Evolutionary conservation across 306 rosid species (phyloP).

Genomic region (Mimosa pudica): DNA sequence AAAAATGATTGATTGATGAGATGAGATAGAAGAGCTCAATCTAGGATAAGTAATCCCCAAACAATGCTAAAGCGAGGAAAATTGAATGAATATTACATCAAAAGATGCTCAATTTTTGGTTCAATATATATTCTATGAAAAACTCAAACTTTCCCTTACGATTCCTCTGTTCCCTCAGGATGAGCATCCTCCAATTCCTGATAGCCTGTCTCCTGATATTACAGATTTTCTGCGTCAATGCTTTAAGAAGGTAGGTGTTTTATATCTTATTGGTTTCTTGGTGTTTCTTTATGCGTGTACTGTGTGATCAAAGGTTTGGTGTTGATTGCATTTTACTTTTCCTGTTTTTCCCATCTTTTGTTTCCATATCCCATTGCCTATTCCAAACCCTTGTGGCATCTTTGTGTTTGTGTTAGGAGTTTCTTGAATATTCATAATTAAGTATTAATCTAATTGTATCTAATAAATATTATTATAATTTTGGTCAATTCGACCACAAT

Average conservation of each 20-base stretch:
- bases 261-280: slow-evolving; percentile 21
- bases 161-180: slow-evolving; percentile 63
- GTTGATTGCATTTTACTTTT: slow-evolving; percentile 25
- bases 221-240: slow-evolving; percentile 97
- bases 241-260: slow-evolving; percentile 83
- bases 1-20: slow-evolving; percentile 1
- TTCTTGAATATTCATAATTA: background rate
- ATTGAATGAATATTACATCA: slow-evolving; percentile 6
- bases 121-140: slow-evolving; percentile 13
- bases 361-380: slow-evolving; percentile 16
- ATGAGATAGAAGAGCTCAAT: background rate
- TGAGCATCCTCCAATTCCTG: slow-evolving; percentile 95
- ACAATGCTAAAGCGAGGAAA: background rate
- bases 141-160: background rate
- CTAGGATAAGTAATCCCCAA: background rate
- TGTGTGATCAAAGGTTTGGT: slow-evolving; percentile 18
- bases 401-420: slow-evolving; percentile 12
- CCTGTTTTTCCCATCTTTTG: background rate
- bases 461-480: background rate
- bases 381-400: background rate
- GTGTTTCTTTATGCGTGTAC: slow-evolving; percentile 24
- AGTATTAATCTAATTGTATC: too few relatives aligned
- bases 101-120: slow-evolving; percentile 24
- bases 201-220: slow-evolving; percentile 86
- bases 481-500: background rate